phyloP scores from a whole-genome alignment of 257 asterid genomes.

The Scutellaria baicalensis region DNA sequence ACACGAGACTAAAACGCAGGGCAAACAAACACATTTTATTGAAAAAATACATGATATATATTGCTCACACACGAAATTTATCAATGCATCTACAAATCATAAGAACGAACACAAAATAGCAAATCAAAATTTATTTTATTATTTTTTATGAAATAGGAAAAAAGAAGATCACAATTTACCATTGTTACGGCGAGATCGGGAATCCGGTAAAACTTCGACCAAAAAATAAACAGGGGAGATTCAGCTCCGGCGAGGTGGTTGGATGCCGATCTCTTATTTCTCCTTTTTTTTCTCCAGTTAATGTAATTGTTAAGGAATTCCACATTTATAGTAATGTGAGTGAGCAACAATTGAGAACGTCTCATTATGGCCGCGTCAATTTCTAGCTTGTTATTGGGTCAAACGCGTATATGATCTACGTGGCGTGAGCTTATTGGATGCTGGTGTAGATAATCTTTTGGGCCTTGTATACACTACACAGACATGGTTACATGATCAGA shows the following conservation, averaged over 20 bases:
- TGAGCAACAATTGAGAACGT: neutral
- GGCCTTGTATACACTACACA: neutral
- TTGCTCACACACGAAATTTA: neutral
- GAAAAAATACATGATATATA: neutral
- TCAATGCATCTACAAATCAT: neutral
- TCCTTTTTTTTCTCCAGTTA: neutral
- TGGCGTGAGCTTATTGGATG: conserved; percentile 16
- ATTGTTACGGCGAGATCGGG: conserved; percentile 19
- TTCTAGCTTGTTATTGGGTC: conserved; percentile 18
- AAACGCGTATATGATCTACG: conserved; percentile 4
- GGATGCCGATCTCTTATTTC: conserved; percentile 8
- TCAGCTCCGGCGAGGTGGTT: conserved; percentile 12
- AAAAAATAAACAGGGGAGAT: neutral
- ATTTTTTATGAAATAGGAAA: neutral
- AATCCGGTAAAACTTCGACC: conserved; percentile 8
- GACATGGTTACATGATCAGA: too few species aligned
- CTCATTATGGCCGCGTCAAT: conserved; percentile 5
- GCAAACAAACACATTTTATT: too few species aligned
- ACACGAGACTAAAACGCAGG: neutral
- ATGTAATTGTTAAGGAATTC: neutral
- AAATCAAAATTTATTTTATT: neutral
- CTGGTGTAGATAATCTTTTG: neutral
- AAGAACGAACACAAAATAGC: neutral
- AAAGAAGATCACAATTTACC: neutral
- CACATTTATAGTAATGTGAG: neutral